These are phyloP conservation scores for Cucumis hystrix DNA, from an alignment of 306 rosid species.

Conservation along the genomic window DNA sequence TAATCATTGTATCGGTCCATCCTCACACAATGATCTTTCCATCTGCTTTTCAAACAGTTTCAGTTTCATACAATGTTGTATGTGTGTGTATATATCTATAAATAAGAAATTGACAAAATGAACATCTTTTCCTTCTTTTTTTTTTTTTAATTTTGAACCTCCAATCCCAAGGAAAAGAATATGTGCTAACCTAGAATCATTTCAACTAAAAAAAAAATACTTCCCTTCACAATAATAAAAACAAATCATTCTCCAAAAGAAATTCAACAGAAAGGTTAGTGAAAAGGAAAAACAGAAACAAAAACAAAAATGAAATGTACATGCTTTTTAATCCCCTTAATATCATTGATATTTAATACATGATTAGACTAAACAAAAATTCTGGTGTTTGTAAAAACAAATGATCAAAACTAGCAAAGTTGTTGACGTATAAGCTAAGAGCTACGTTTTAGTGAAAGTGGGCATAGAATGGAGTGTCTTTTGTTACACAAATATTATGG, in stretches of 20 bases:
- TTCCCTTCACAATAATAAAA: too few species aligned
- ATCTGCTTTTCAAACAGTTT: too few species aligned
- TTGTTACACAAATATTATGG: not conserved
- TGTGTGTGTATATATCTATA: too few species aligned
- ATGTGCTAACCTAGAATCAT: too few species aligned
- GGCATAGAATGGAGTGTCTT: not conserved
- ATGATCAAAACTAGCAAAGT: not conserved
- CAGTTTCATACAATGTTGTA: too few species aligned
- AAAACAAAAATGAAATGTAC: not conserved
- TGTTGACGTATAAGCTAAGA: not conserved
- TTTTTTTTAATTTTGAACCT: too few species aligned
- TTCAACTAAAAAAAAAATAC: too few species aligned
- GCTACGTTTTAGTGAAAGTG: not conserved
- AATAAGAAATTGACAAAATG: too few species aligned
- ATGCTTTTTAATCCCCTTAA: not conserved
- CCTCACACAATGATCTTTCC: too few species aligned
- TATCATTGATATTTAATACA: not conserved
- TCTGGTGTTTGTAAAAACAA: not conserved
- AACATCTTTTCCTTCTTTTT: too few species aligned
- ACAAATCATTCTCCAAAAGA: not conserved
- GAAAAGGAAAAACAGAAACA: not conserved
- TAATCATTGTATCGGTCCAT: too few species aligned
- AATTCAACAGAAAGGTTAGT: not conserved
- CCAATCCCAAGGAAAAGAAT: too few species aligned
- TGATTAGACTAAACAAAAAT: not conserved